Evolutionary conservation across 768 basidiomycete genomes (phyloP).

Genomic region (Suillus decipiens): DNA sequence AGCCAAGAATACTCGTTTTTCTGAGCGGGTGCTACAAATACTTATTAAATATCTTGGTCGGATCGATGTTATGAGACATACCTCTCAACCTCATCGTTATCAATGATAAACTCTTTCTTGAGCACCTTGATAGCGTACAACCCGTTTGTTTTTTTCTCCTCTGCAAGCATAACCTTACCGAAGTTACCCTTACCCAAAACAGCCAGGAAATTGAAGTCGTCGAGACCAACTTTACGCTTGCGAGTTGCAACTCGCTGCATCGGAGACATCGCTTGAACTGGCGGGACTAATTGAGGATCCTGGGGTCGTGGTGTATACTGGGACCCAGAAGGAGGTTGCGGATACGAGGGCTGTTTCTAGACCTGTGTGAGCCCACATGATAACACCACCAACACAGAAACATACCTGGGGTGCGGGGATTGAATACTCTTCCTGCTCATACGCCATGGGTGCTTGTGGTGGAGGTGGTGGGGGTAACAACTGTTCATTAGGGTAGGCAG

Average conservation of each 20-base stretch:
- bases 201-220: conserved; percentile 98
- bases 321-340: conserved; percentile 24
- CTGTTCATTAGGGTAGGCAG: conserved; percentile 36
- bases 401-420: conserved; percentile 26
- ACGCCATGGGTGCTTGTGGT: conserved; percentile 18
- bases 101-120: conserved; percentile 99
- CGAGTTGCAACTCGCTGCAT: conserved; percentile 45
- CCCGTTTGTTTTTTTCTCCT: conserved; percentile 89
- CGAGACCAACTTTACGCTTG: conserved; percentile 90
- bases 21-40: conserved; percentile 88
- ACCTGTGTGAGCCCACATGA: conserved; percentile 11
- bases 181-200: conserved; percentile 99
- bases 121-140: conserved; percentile 99
- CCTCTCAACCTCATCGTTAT: conserved; percentile 99
- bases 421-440: conserved; percentile 32
- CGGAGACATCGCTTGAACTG: conserved; percentile 37
- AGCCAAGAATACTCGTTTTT: conserved; percentile 96
- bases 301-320: conserved; percentile 31
- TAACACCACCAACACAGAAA: neutral
- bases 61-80: conserved; percentile 35
- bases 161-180: conserved; percentile 99
- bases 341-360: conserved; percentile 25
- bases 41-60: conserved; percentile 11
- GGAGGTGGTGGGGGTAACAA: conserved; percentile 25
- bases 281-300: conserved; percentile 24